These are phyloP conservation scores for Brassica cretica DNA, from an alignment of 345 rosid species.

Conservation along the genomic window DNA sequence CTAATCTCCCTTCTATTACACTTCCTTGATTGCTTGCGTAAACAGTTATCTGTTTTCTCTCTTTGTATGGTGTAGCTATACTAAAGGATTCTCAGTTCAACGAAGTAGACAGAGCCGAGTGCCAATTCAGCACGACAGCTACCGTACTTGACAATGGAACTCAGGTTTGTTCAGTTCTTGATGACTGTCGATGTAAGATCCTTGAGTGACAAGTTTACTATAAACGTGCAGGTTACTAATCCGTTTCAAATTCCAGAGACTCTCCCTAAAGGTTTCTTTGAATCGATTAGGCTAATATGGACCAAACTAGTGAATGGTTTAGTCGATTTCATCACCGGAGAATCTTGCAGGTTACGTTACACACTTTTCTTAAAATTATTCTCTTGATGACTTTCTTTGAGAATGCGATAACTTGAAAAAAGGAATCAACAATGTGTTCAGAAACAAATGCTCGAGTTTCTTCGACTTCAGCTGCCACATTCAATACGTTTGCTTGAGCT, in stretches of 20 bases:
- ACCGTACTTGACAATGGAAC: conserved; percentile 82
- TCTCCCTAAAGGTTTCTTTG: conserved; percentile 61
- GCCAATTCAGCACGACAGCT: conserved; percentile 83
- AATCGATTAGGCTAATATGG: conserved; percentile 58
- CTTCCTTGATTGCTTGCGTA: background rate
- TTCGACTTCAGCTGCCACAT: conserved; percentile 89
- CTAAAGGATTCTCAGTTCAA: conserved; percentile 79
- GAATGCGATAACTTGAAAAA: background rate
- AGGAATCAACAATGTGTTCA: conserved; percentile 30
- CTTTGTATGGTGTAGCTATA: conserved; percentile 53
- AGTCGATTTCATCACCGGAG: conserved; percentile 73
- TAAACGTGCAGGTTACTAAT: conserved; percentile 51
- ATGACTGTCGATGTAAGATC: background rate
- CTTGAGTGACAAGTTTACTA: background rate
- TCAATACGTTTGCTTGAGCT: conserved; percentile 88
- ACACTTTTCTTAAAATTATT: background rate
- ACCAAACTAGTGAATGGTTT: conserved; percentile 62
- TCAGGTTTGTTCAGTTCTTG: conserved; percentile 54
- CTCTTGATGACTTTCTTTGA: background rate
- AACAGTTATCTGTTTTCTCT: background rate
- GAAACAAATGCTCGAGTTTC: conserved; percentile 74
- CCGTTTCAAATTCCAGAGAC: conserved; percentile 68
- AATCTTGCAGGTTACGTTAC: conserved; percentile 71
- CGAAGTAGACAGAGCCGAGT: conserved; percentile 90
- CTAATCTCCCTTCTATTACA: conserved; percentile 4